Conservation (phyloP, 169 alveolate species). For the Cytauxzoon felis region DNA sequence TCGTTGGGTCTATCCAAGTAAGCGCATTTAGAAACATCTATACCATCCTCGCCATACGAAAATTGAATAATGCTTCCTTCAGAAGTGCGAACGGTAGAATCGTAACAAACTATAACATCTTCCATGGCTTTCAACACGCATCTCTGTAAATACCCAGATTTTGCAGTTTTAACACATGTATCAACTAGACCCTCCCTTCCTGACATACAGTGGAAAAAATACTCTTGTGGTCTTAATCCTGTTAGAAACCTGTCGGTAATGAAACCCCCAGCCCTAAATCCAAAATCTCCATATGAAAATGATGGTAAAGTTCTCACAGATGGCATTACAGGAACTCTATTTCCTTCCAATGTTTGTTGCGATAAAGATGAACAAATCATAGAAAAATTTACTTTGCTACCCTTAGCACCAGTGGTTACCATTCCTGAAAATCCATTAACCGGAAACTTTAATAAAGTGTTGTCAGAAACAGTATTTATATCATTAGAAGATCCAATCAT, state of each 20-base stretch:
- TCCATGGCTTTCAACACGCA: conserved; percentile 95
- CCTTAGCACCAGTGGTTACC: conserved; percentile 98
- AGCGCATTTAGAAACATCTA: conserved; percentile 89
- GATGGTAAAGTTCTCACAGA: conserved; percentile 93
- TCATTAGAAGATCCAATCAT: conserved; percentile 62
- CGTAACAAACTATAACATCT: conserved; percentile 89
- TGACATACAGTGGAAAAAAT: conserved; percentile 98
- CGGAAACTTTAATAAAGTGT: conserved; percentile 84
- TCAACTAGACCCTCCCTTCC: conserved; percentile 99
- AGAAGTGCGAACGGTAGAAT: conserved; percentile 95
- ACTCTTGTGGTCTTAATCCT: conserved; percentile 96
- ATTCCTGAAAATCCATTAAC: conserved; percentile 92
- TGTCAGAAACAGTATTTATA: conserved; percentile 55
- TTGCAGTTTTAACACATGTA: conserved; percentile 97
- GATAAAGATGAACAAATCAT: conserved; percentile 91
- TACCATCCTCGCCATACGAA: conserved; percentile 97
- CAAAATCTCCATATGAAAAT: conserved; percentile 90
- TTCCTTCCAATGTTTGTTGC: conserved; percentile 94
- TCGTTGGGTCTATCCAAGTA: conserved; percentile 83
- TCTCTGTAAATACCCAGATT: conserved; percentile 97
- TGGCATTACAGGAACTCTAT: conserved; percentile 93
- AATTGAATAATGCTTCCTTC: conserved; percentile 94
- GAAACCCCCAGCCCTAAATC: conserved; percentile 94
- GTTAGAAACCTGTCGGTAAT: conserved; percentile 95
- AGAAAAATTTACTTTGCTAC: conserved; percentile 90